These are phyloP conservation scores for Mycocentrospora acerina DNA, from an alignment of 2,329 filamentous ascomycete species.

Conservation along the genomic window DNA sequence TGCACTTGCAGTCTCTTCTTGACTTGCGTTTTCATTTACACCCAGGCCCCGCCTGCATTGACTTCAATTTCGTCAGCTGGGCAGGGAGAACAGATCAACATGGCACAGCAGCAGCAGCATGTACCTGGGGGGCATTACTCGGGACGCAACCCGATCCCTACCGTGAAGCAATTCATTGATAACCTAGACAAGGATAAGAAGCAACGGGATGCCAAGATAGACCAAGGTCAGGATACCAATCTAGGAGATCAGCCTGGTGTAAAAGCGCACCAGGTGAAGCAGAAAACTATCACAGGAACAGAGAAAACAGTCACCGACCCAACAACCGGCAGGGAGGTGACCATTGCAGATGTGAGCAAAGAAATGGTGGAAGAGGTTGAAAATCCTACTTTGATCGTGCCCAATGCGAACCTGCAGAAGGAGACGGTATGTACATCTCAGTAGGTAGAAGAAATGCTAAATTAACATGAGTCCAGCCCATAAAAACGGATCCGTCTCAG, in stretches of 20 bases:
- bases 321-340: constrained; percentile 80
- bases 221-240: constrained; percentile 47
- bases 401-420: constrained; percentile 84
- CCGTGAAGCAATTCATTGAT: constrained; percentile 80
- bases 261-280: constrained; percentile 50
- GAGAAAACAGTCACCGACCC: constrained; percentile 76
- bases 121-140: constrained; percentile 72
- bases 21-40: constrained; percentile 12
- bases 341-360: constrained; percentile 78
- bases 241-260: constrained; percentile 35
- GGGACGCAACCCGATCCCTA: constrained; percentile 80
- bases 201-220: constrained; percentile 70
- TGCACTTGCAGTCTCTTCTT: constrained; percentile 3
- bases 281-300: constrained; percentile 48
- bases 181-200: constrained; percentile 78
- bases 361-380: constrained; percentile 69
- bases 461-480: constrained; percentile 49
- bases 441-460: not conserved
- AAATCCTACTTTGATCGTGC: constrained; percentile 75
- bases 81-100: constrained; percentile 23
- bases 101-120: constrained; percentile 51
- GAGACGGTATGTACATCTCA: constrained; percentile 55
- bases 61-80: constrained; percentile 3
- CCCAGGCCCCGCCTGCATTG: constrained; percentile 4
- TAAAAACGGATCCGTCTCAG: constrained; percentile 71